Percentiles rank a stretch among this genome's conserved stretches.
Conservation (phyloP, 495 filamentous ascomycete genomes). For the Talaromyces ruber region DNA sequence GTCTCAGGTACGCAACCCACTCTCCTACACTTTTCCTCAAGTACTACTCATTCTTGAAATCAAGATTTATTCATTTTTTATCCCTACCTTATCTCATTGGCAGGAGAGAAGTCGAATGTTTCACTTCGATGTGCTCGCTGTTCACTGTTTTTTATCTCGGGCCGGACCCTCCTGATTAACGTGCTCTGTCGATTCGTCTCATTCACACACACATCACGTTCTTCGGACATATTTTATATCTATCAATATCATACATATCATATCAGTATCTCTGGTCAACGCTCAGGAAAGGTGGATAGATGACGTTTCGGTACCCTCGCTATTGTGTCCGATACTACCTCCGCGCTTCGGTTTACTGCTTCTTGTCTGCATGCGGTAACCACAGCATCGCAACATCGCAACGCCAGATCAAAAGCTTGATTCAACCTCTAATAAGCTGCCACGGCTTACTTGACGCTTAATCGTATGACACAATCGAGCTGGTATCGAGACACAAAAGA, state of each 20-base stretch:
- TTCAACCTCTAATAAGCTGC: neutral
- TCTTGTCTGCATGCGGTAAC: conserved; percentile 5
- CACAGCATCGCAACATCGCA: neutral
- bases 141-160: neutral
- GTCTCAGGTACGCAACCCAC: neutral
- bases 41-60: neutral
- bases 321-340: neutral
- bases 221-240: neutral
- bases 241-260: neutral
- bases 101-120: neutral
- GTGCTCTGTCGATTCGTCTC: neutral
- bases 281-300: neutral
- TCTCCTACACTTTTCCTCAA: neutral
- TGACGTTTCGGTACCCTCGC: neutral
- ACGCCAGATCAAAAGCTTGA: neutral
- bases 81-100: neutral
- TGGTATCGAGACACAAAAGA: neutral
- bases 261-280: neutral
- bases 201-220: neutral
- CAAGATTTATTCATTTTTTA: neutral
- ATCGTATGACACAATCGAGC: neutral
- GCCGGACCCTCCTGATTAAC: conserved; percentile 1
- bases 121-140: neutral
- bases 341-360: neutral
- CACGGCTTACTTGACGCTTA: neutral